Evolutionary conservation across 805 yeast genomes (phyloP).

Genomic region (Pichia eremophila): DNA sequence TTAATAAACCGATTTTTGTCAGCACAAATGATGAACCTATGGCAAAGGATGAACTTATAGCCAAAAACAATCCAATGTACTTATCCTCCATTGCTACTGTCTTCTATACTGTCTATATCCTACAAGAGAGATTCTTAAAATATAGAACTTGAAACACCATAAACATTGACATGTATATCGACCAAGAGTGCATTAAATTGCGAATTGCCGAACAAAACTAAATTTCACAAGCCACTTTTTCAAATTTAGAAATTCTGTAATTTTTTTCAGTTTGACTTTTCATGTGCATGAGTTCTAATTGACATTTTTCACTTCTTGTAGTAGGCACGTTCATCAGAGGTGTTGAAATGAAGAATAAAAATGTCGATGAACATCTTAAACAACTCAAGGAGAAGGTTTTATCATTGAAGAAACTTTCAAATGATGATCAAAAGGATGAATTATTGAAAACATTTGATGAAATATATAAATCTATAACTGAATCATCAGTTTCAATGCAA

Average conservation of each 20-base stretch:
- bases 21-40: constrained; percentile 86
- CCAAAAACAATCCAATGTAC: constrained; percentile 81
- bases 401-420: neutral
- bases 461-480: constrained; percentile 25
- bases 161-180: too few species aligned
- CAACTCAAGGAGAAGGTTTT: neutral
- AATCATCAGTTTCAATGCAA: constrained; percentile 27
- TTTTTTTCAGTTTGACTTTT: too few species aligned
- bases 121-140: too few species aligned
- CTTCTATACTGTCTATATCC: too few species aligned
- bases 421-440: neutral
- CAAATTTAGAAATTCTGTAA: too few species aligned
- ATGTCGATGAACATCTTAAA: neutral
- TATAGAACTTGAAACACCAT: too few species aligned
- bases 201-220: too few species aligned
- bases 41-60: constrained; percentile 79
- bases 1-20: constrained; percentile 75
- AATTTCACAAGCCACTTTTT: too few species aligned
- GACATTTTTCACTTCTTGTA: too few species aligned
- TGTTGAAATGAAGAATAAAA: neutral
- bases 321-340: too few species aligned
- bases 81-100: constrained; percentile 53
- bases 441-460: constrained; percentile 8
- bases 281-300: too few species aligned
- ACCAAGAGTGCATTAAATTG: too few species aligned